Evolutionary conservation across 192 early-diverging fungal genomes (phyloP).

Genomic region (Pilaira anomala): DNA sequence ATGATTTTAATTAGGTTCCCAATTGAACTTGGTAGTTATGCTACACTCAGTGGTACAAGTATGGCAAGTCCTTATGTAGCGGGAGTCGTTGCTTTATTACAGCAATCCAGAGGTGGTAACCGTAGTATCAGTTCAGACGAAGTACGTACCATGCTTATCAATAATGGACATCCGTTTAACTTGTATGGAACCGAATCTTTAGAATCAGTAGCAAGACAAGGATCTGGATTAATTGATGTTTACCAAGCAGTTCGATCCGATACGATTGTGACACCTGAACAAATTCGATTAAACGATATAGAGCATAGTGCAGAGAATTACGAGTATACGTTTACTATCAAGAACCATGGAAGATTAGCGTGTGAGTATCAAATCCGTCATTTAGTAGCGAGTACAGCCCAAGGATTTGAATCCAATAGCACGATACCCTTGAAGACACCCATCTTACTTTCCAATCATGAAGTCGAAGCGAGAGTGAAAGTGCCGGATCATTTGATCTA

Average conservation of each 20-base stretch:
- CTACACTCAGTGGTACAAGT: slow-evolving; percentile 64
- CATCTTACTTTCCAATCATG: not conserved
- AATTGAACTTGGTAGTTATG: slow-evolving; percentile 28
- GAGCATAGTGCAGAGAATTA: slow-evolving; percentile 27
- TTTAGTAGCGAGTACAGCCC: slow-evolving; percentile 36
- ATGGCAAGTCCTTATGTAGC: slow-evolving; percentile 80
- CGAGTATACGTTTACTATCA: slow-evolving; percentile 38
- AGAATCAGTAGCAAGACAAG: slow-evolving; percentile 65
- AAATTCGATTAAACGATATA: slow-evolving; percentile 55
- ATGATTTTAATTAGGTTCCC: slow-evolving; percentile 25
- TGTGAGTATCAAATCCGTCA: slow-evolving; percentile 39
- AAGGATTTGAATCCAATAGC: slow-evolving; percentile 33
- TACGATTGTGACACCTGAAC: slow-evolving; percentile 49
- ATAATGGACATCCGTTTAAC: slow-evolving; percentile 46
- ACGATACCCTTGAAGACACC: slow-evolving; percentile 31
- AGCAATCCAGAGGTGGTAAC: slow-evolving; percentile 46
- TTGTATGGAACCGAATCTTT: slow-evolving; percentile 39
- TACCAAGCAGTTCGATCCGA: slow-evolving; percentile 54
- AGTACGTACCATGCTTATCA: slow-evolving; percentile 42
- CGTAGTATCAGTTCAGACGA: slow-evolving; percentile 3
- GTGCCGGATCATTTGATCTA: slow-evolving; percentile 29
- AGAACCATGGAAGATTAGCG: slow-evolving; percentile 36
- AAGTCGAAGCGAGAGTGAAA: slow-evolving; percentile 35
- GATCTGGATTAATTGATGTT: slow-evolving; percentile 74
- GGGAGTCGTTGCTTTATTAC: slow-evolving; percentile 64